These are phyloP conservation scores for Colletotrichum euphorbiae DNA, from an alignment of 2,329 filamentous ascomycete species.

Conservation along the genomic window DNA sequence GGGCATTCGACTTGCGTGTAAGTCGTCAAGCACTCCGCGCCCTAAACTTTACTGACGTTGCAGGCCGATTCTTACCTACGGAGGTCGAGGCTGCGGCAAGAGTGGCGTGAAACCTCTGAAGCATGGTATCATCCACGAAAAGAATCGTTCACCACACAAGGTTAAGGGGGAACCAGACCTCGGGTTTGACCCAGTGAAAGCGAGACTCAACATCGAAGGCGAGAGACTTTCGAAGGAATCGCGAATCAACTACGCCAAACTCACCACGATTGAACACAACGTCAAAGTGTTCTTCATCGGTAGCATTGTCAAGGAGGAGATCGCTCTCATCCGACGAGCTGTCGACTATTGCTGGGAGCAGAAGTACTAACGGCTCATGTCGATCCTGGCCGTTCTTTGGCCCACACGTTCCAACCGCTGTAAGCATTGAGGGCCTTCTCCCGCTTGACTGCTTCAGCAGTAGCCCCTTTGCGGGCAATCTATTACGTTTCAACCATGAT, in stretches of 20 bases:
- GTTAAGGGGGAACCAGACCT: conserved; percentile 58
- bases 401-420: conserved; percentile 14
- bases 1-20: conserved; percentile 69
- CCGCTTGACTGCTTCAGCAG: background rate
- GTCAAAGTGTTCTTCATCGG: conserved; percentile 68
- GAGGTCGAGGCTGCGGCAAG: conserved; percentile 64
- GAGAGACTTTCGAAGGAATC: conserved; percentile 63
- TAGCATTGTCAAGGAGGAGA: conserved; percentile 54
- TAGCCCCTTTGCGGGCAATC: background rate
- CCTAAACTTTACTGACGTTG: conserved; percentile 8
- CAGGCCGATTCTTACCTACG: conserved; percentile 68
- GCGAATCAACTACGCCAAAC: conserved; percentile 69
- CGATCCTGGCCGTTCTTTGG: background rate
- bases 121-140: conserved; percentile 64
- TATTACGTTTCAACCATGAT: conserved; percentile 5
- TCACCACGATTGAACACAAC: conserved; percentile 69
- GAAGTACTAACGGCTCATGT: conserved; percentile 47
- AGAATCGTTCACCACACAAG: conserved; percentile 46
- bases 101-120: conserved; percentile 62
- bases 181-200: conserved; percentile 60
- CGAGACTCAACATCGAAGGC: conserved; percentile 55
- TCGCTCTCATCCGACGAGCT: conserved; percentile 55
- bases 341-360: conserved; percentile 63
- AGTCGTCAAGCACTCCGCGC: conserved; percentile 42
- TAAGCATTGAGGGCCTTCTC: background rate